Evolutionary conservation across 2,329 filamentous ascomycete genomes (phyloP).

Genomic region (Magnaporthiopsis rhizophila): DNA sequence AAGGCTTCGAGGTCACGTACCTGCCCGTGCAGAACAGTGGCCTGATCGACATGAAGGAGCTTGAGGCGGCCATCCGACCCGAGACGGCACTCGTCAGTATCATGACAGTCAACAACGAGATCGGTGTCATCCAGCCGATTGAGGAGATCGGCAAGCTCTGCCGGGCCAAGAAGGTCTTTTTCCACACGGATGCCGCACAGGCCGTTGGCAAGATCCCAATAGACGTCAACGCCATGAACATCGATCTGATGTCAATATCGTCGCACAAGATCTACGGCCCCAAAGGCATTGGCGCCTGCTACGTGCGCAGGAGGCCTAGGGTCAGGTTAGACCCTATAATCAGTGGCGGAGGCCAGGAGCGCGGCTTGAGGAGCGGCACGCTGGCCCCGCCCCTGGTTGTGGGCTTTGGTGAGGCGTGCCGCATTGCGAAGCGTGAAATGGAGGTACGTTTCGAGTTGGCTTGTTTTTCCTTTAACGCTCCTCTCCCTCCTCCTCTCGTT

Average conservation of each 20-base stretch:
- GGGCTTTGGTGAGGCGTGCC: slow-evolving; percentile 92
- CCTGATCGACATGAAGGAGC: slow-evolving; percentile 72
- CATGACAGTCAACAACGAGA: slow-evolving; percentile 99
- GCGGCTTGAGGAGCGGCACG: slow-evolving; percentile 89
- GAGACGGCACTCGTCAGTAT: slow-evolving; percentile 91
- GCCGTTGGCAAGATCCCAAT: slow-evolving; percentile 97
- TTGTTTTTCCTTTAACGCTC: slow-evolving; percentile 11
- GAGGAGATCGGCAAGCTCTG: slow-evolving; percentile 91
- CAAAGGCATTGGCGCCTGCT: slow-evolving; percentile 95
- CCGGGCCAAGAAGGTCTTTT: slow-evolving; percentile 87
- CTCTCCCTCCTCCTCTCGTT: slow-evolving; percentile 13
- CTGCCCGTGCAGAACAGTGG: slow-evolving; percentile 82
- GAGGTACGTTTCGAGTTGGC: slow-evolving; percentile 52
- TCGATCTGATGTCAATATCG: slow-evolving; percentile 98
- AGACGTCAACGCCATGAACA: slow-evolving; percentile 95
- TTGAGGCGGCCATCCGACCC: slow-evolving; percentile 82
- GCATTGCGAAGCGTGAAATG: slow-evolving; percentile 85
- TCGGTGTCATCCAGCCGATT: slow-evolving; percentile 95
- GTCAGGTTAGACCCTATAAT: slow-evolving; percentile 95
- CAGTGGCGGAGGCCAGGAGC: slow-evolving; percentile 90
- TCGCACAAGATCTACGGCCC: slow-evolving; percentile 98
- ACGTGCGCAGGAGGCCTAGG: slow-evolving; percentile 82
- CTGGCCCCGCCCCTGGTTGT: slow-evolving; percentile 82
- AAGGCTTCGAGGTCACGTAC: slow-evolving; percentile 96
- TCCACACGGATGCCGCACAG: slow-evolving; percentile 94